Evolutionary conservation across 495 filamentous ascomycete genomes (phyloP).

Genomic region (Penicillium crystallinum): DNA sequence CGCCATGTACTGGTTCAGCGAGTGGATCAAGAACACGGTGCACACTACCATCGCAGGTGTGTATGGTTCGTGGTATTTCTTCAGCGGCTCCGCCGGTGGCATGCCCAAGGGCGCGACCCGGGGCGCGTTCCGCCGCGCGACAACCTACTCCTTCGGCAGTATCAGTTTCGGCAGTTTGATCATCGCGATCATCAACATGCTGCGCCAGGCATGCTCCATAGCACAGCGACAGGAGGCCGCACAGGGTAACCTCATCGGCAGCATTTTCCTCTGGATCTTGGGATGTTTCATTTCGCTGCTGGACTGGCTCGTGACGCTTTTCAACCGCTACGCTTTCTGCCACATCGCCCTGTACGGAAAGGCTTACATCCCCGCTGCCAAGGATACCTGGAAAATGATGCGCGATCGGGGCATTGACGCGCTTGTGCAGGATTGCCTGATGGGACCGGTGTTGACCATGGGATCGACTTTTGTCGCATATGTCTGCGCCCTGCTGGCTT

Average conservation of each 20-base stretch:
- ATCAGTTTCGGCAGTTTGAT: conserved; percentile 81
- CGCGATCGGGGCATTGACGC: conserved; percentile 87
- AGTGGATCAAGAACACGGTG: conserved; percentile 88
- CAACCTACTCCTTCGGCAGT: conserved; percentile 88
- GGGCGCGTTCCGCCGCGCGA: conserved; percentile 63
- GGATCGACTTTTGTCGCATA: conserved; percentile 80
- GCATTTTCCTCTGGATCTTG: conserved; percentile 64
- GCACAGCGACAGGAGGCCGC: conserved; percentile 58
- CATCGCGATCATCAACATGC: conserved; percentile 80
- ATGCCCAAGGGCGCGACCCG: conserved; percentile 72
- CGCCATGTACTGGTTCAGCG: conserved; percentile 85
- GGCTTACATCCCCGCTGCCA: conserved; percentile 75
- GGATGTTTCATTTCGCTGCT: conserved; percentile 71
- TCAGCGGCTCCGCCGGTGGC: conserved; percentile 50
- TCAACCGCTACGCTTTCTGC: conserved; percentile 78
- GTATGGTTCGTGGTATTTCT: conserved; percentile 93
- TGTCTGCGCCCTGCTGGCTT: conserved; percentile 72
- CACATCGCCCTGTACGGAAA: conserved; percentile 92
- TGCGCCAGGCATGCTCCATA: conserved; percentile 71
- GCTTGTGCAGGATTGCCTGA: conserved; percentile 82
- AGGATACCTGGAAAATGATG: conserved; percentile 87
- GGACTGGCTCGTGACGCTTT: conserved; percentile 72
- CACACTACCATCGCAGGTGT: conserved; percentile 84
- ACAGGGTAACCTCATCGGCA: conserved; percentile 64
- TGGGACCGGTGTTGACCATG: conserved; percentile 85